phyloP scores from a whole-genome alignment of 371 early-diverging fungal species.

The Sporodiniella umbellata region DNA sequence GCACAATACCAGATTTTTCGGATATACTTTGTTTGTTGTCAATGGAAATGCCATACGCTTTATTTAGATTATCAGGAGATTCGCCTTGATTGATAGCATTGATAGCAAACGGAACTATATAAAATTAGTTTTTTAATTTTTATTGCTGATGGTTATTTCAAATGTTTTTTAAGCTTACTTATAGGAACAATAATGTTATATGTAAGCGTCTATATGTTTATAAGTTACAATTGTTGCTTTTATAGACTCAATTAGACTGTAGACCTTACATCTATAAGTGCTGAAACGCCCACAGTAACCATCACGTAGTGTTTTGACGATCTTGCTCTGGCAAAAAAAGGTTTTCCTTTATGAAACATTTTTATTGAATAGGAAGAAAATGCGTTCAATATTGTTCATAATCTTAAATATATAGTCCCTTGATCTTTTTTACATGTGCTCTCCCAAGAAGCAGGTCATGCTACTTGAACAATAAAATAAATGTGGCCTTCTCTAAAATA shows the following conservation, averaged over 20 bases:
- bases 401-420: no score
- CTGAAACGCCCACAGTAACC: constrained; percentile 28
- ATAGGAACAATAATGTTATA: constrained; percentile 79
- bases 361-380: no score
- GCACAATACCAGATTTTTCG: constrained; percentile 60
- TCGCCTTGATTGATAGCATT: constrained; percentile 32
- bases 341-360: no score
- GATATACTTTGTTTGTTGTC: constrained; percentile 21
- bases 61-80: constrained; percentile 2
- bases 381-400: no score
- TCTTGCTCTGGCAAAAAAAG: constrained; percentile 21
- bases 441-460: no score
- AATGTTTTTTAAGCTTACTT: constrained; percentile 16
- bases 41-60: constrained; percentile 8
- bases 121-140: neutral
- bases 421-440: no score
- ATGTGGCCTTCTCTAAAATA: no score
- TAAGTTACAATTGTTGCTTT: neutral
- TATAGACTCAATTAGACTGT: no score
- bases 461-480: no score
- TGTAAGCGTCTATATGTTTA: constrained; percentile 51
- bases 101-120: constrained; percentile 33
- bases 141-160: neutral
- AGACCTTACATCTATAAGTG: constrained; percentile 40
- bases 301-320: constrained; percentile 29